A percentile compares a stretch with the other conserved stretches of the same genome.
phyloP scores from a whole-genome alignment of 164 flowering plant species.

The Aristolochia contorta region DNA sequence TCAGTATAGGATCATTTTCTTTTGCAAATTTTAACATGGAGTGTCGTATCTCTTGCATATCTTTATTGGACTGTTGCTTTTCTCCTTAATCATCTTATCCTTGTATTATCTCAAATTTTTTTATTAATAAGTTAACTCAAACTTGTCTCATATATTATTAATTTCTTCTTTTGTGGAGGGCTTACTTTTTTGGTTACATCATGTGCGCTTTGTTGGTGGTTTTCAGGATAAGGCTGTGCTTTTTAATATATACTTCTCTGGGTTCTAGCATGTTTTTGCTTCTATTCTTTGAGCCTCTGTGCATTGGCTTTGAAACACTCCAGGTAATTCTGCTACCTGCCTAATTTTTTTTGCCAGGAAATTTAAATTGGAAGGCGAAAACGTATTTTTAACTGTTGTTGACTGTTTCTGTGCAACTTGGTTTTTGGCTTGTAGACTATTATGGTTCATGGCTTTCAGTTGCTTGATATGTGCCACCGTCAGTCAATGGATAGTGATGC shows the following conservation, averaged over 20 bases:
- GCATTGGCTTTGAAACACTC: constrained; percentile 85
- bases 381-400: too few species aligned
- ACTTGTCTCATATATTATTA: too few species aligned
- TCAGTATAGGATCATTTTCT: too few species aligned
- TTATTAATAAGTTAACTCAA: too few species aligned
- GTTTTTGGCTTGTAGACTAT: constrained; percentile 50
- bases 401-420: not conserved
- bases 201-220: not conserved
- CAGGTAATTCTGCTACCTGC: constrained; percentile 45
- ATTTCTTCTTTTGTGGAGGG: not conserved
- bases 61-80: too few species aligned
- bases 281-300: constrained; percentile 81
- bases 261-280: constrained; percentile 51
- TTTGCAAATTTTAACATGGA: too few species aligned
- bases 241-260: constrained; percentile 33
- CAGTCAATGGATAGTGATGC: constrained; percentile 44
- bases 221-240: constrained; percentile 66
- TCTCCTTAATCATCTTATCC: too few species aligned
- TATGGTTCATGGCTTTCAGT: constrained; percentile 94
- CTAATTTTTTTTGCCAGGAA: constrained; percentile 1
- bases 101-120: too few species aligned
- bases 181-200: not conserved
- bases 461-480: constrained; percentile 83
- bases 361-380: not conserved
- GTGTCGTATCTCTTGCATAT: too few species aligned